Base-by-base conservation (phyloP, 1,284 basidiomycete species). In the Irpex sp. region DNA sequence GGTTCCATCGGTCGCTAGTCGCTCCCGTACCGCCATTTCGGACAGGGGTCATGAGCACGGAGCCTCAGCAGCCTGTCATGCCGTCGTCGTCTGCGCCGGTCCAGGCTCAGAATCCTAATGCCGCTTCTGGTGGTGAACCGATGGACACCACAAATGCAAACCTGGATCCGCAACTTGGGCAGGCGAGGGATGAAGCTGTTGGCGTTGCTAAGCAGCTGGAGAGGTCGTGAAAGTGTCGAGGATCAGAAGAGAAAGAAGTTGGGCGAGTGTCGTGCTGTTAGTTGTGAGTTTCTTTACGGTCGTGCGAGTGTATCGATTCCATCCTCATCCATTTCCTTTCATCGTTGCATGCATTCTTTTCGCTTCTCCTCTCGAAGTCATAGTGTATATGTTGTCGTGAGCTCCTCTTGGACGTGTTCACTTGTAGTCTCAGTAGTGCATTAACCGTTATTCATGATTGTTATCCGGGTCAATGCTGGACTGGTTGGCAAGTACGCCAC, bases 1-100 rank as follows among this genome's bases (percentile, higher is more conserved):
- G 88, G 56, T 91, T 90, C 69, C 85, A 85, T 62, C 79, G 86
- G 23, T 75, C 87, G 2, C 76, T 91, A 57, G 77, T 81, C 39
- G 86, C 81, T 0, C 87, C 87, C 0, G 79, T 85, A 0, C 88
- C 28, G 28, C 28, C 88, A 0, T 90, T 90, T 73, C 80, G 75
- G 53, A 73, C 77, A 39, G 67, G 73, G 8, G 67, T 73, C 0
- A 68, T 65, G 69, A 5, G 69, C 67, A 63, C 54, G 51, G 60
- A 59, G 21, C 58, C 57, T 18, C 62, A 57, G 51, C 61, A 65
- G 21, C 8, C 66, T 60, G 19, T 63, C 63, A 9, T 53, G 58
- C 62, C 70, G 47, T 68, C 74, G 58, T 68, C 74, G 48, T 72
- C 76, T 6, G 73, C 75, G 18, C 72, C 78, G 21, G 71, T 73